Base-by-base conservation (phyloP, 257 asterid genomes). In the Thymus quinquecostatus region DNA sequence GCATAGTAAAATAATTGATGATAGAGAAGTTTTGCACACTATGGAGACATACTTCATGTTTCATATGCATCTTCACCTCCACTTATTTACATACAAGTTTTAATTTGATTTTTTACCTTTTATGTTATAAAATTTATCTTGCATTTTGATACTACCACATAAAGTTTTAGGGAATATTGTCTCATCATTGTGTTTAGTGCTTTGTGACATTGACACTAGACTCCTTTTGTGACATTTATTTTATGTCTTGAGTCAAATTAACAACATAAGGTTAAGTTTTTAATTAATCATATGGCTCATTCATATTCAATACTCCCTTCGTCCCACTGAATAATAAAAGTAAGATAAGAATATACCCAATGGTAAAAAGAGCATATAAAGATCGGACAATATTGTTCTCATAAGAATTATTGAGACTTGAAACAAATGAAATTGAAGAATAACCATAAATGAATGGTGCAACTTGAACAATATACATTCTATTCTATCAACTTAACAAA, bases 181-280 rank as follows among this genome's bases (percentile, higher is more conserved):
- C 61, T 63, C 63, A 74, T 73, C 78, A 75, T 66, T 74, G 53
- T 71, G 43, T 72, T 60, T 79, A 71, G 80, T 70, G 77, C 72
- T 66, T 60, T 60, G 54, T 75, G 80, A 75, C 64, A 66, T 66
- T 79, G 78, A 71, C 77, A 69, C 70, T 57, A 69, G 47, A 41
- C 70, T 64, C 66, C 62, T 56, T 79, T 64, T 49, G 41, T 27
- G 21, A 36, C 78, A 60, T 54, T 66, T 66, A 75, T 79, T 63
- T 70, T 57, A 34, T 33, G 28, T 72, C 21, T 72, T 32, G 10
- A 54, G 72, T 79, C 80, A 70, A 70, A 79, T 48, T 60, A 55
- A 56, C 64, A 29, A 40, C 56, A 65, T 21, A 21, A 21, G 68
- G 14, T 70, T 29, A 5, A 43, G 29, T 64, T 27, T 38, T 47